A percentile compares a stretch with the other conserved stretches of the same genome.
Conservation (phyloP, 331 rosid genomes). For the Rosa hybrid region DNA sequence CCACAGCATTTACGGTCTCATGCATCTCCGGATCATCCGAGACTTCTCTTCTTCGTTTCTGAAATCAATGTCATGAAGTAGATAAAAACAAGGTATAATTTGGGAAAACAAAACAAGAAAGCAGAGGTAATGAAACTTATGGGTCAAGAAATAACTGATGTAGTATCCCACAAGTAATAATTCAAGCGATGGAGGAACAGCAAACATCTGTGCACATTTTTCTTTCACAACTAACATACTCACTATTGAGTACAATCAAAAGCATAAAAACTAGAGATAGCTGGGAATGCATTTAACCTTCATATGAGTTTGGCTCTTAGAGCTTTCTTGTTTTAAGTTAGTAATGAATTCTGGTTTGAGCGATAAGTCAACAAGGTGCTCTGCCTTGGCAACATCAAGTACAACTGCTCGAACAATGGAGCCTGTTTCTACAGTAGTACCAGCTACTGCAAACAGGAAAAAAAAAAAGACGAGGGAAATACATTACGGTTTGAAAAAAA, state of each 20-base stretch:
- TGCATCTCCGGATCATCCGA: constrained; percentile 54
- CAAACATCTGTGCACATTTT: too few species aligned
- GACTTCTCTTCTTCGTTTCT: constrained; percentile 80
- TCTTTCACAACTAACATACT: too few species aligned
- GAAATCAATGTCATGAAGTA: constrained; percentile 22
- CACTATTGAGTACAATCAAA: neutral
- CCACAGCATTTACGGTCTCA: constrained; percentile 71
- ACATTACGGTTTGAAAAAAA: constrained; percentile 14
- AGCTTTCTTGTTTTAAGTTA: constrained; percentile 44
- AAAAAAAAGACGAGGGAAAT: neutral
- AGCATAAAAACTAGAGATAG: neutral
- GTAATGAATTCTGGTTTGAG: constrained; percentile 61
- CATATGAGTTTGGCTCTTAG: constrained; percentile 43
- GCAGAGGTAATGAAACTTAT: constrained; percentile 12
- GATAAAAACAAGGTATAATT: constrained; percentile 13
- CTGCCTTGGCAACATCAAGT: constrained; percentile 79
- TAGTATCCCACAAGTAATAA: neutral
- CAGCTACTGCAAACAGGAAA: constrained; percentile 55
- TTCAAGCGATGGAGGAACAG: too few species aligned
- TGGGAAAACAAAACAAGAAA: constrained; percentile 7
- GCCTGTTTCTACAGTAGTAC: constrained; percentile 52
- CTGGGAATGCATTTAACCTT: constrained; percentile 49
- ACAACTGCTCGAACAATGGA: constrained; percentile 71
- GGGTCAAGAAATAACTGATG: neutral
- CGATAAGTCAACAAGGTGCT: constrained; percentile 75